A percentile compares a stretch with the other conserved stretches of the same genome.
Conservation (phyloP, 805 yeast genomes). For the Kazachstania bromeliacearum region DNA sequence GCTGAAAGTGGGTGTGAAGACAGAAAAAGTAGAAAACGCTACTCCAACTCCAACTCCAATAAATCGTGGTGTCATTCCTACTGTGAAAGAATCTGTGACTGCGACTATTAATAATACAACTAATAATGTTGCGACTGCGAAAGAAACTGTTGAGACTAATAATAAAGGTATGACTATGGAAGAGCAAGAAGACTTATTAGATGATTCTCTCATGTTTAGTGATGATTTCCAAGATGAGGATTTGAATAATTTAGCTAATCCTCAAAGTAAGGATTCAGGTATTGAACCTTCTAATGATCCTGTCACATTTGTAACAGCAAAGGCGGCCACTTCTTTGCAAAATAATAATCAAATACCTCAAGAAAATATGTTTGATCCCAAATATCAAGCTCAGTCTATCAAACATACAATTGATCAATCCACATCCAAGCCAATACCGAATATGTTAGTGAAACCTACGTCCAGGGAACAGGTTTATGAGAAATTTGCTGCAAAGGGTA, state of each 20-base stretch:
- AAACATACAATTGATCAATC: conserved; percentile 58
- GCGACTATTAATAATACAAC: no score
- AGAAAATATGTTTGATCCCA: conserved; percentile 44
- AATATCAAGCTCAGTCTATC: conserved; percentile 46
- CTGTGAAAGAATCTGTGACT: no score
- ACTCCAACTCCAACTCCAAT: background rate
- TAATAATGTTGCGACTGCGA: background rate
- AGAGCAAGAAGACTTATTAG: conserved; percentile 32
- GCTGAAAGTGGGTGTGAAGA: conserved; percentile 7
- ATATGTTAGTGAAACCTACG: conserved; percentile 16
- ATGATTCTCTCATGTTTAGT: conserved; percentile 47
- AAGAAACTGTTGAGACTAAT: background rate
- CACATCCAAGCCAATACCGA: conserved; percentile 50
- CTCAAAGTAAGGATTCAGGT: conserved; percentile 6
- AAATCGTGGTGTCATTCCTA: no score
- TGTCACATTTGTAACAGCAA: conserved; percentile 50
- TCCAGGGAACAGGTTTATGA: conserved; percentile 20
- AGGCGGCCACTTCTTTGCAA: conserved; percentile 49
- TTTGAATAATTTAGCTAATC: conserved; percentile 28
- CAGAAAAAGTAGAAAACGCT: conserved; percentile 1
- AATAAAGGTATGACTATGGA: conserved; percentile 1
- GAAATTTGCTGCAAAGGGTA: conserved; percentile 28
- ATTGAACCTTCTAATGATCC: conserved; percentile 10
- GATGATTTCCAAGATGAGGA: conserved; percentile 37
- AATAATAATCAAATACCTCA: conserved; percentile 33